Conservation (phyloP, 805 yeast genomes). For the Maudiozyma turicensis region DNA sequence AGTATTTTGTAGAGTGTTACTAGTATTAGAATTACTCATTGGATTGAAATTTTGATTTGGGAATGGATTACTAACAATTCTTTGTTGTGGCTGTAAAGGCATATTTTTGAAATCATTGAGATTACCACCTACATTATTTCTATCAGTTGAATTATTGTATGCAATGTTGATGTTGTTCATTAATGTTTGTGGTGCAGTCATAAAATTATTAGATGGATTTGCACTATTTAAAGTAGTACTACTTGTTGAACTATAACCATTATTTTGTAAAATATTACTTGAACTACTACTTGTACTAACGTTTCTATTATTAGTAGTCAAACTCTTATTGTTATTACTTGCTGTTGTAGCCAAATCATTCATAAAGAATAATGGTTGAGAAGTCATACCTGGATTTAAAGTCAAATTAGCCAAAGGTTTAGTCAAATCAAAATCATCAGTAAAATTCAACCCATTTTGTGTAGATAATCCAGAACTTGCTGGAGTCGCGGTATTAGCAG, state of each 20-base stretch:
- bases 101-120: slow-evolving; percentile 1
- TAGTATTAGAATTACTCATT: neutral
- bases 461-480: neutral
- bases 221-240: neutral
- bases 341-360: neutral
- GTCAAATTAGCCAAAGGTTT: slow-evolving; percentile 4
- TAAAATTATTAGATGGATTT: slow-evolving; percentile 1
- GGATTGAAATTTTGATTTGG: slow-evolving; percentile 5
- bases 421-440: slow-evolving; percentile 1
- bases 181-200: slow-evolving; percentile 3
- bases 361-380: slow-evolving; percentile 3
- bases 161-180: slow-evolving; percentile 5
- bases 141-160: slow-evolving; percentile 1
- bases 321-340: neutral
- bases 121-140: neutral
- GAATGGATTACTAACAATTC: slow-evolving; percentile 18
- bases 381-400: neutral
- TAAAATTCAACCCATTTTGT: neutral
- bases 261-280: slow-evolving; percentile 11
- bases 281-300: slow-evolving; percentile 9
- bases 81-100: slow-evolving; percentile 6
- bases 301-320: neutral
- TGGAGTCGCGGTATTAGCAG: neutral
- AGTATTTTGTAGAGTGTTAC: neutral
- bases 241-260: neutral